A percentile compares a stretch with the other conserved stretches of the same genome.
Evolutionary conservation across 2,329 filamentous ascomycete species (phyloP).

Genomic region (Aspergillus sp.): DNA sequence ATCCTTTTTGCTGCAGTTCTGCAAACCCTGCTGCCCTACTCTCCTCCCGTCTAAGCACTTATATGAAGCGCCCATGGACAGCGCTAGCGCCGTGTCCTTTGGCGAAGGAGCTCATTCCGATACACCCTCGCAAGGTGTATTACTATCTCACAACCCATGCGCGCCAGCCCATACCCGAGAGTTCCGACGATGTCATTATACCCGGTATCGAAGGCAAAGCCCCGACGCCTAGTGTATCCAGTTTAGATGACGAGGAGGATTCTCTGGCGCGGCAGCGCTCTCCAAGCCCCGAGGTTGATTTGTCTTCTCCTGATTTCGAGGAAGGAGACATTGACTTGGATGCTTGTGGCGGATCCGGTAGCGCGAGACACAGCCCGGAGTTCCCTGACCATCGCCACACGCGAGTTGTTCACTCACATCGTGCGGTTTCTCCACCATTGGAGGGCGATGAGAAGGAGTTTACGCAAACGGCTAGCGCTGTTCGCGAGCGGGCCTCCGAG

Average conservation of each 20-base stretch:
- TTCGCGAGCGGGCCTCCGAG: constrained; percentile 59
- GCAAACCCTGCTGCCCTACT: constrained; percentile 95
- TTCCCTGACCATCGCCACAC: constrained; percentile 60
- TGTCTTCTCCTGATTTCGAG: constrained; percentile 84
- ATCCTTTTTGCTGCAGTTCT: constrained; percentile 61
- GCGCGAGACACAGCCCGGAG: constrained; percentile 43
- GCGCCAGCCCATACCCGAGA: constrained; percentile 76
- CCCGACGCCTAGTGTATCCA: constrained; percentile 82
- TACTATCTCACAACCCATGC: constrained; percentile 91
- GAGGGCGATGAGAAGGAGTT: constrained; percentile 97
- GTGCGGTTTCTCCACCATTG: constrained; percentile 80
- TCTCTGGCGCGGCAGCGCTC: constrained; percentile 56
- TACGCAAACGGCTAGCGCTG: constrained; percentile 85
- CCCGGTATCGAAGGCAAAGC: constrained; percentile 57
- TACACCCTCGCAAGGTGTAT: constrained; percentile 92
- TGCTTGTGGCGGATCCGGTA: constrained; percentile 61
- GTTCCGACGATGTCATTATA: constrained; percentile 53
- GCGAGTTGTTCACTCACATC: constrained; percentile 61
- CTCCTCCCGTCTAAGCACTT: constrained; percentile 84
- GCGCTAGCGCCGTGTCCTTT: constrained; percentile 78
- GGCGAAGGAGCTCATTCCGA: constrained; percentile 86
- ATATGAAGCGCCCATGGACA: constrained; percentile 84
- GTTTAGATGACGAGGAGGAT: constrained; percentile 68
- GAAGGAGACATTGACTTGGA: constrained; percentile 59
- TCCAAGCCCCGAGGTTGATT: constrained; percentile 88